phyloP scores from a whole-genome alignment of 805 yeast species.

The Naumovozyma castellii region DNA sequence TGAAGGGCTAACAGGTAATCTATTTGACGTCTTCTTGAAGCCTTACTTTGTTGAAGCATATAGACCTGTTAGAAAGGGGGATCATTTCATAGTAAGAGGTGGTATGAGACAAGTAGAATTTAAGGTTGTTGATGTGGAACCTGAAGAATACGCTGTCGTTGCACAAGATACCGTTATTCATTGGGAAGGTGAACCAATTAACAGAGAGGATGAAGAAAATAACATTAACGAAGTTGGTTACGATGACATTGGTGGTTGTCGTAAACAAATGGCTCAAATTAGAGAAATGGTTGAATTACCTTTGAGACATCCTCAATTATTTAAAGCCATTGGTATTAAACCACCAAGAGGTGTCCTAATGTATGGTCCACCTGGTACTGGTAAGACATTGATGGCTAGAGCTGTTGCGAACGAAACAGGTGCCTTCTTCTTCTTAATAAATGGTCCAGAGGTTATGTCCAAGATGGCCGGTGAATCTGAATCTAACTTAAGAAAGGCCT shows the following conservation, averaged over 20 bases:
- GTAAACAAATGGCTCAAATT: conserved; percentile 98
- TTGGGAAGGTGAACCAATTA: conserved; percentile 98
- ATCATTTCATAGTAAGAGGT: conserved; percentile 91
- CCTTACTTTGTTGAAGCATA: conserved; percentile 98
- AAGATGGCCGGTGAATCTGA: conserved; percentile 99
- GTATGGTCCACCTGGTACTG: conserved; percentile 99
- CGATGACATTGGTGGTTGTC: conserved; percentile 98
- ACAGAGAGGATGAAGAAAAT: conserved; percentile 52
- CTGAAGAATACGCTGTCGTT: conserved; percentile 93
- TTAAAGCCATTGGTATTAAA: conserved; percentile 95
- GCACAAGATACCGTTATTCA: conserved; percentile 98
- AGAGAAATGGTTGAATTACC: conserved; percentile 98
- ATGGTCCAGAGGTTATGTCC: conserved; percentile 99
- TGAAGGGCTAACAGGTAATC: conserved; percentile 93
- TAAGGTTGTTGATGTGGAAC: conserved; percentile 96
- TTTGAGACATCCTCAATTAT: conserved; percentile 94
- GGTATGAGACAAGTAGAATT: conserved; percentile 99
- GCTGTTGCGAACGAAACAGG: conserved; percentile 99
- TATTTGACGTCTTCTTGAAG: conserved; percentile 91
- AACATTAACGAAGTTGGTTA: conserved; percentile 95
- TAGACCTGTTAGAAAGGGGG: conserved; percentile 97
- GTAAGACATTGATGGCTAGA: conserved; percentile 98
- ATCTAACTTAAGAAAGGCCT: conserved; percentile 92
- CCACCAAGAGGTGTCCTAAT: conserved; percentile 97
- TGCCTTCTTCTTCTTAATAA: conserved; percentile 94